These are phyloP conservation scores for Arthrobotrys megalospora DNA, from an alignment of 2,329 filamentous ascomycete species.

Conservation along the genomic window DNA sequence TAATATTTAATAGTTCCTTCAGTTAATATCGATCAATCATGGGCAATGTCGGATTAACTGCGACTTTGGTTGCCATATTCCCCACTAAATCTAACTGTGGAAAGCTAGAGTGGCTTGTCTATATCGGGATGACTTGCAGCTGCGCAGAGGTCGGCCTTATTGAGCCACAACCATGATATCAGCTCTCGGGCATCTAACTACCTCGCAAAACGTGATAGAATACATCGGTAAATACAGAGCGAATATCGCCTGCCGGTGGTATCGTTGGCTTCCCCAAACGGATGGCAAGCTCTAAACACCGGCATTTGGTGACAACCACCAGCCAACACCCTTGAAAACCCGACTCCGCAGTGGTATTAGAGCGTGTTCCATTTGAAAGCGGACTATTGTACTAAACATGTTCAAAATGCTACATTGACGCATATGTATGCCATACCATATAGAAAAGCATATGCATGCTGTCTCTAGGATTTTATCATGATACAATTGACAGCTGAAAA, in stretches of 20 bases:
- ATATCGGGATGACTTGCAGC: slow-evolving; percentile 29
- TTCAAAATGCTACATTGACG: no score
- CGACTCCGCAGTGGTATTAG: no score
- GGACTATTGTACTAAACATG: background rate
- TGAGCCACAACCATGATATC: slow-evolving; percentile 6
- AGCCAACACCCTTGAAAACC: no score
- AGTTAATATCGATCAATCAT: slow-evolving; percentile 4
- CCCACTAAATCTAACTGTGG: slow-evolving; percentile 9
- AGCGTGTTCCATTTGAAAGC: background rate
- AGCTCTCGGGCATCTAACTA: background rate
- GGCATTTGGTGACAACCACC: no score
- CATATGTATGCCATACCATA: background rate
- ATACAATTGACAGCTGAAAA: slow-evolving; percentile 15
- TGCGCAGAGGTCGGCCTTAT: background rate
- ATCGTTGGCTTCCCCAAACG: no score
- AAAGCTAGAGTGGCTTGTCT: background rate
- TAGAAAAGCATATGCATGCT: slow-evolving; percentile 3
- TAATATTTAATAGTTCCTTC: background rate
- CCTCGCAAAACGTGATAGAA: background rate
- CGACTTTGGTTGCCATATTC: slow-evolving; percentile 11
- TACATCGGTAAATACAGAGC: no score
- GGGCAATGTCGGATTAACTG: slow-evolving; percentile 25
- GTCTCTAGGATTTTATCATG: background rate
- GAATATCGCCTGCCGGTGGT: no score
- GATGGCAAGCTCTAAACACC: no score